Evolutionary conservation across 805 yeast species (phyloP).

Genomic region (Nakazawaea peltata): DNA sequence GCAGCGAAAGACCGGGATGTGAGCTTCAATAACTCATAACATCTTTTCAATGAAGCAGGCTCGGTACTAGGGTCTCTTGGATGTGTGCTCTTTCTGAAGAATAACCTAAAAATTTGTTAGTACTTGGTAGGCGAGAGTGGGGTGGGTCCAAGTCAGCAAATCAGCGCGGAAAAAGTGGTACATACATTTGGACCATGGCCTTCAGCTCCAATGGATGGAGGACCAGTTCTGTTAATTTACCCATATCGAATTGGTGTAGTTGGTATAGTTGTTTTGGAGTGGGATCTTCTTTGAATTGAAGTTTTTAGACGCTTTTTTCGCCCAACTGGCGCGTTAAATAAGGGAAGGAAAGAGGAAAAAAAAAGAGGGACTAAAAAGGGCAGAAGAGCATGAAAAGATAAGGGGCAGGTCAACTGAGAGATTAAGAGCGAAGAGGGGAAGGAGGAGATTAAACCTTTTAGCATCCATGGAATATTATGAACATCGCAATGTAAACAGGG

Average conservation of each 20-base stretch:
- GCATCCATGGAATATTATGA: too few relatives aligned
- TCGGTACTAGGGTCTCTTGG: conserved; percentile 36
- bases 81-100: conserved; percentile 44
- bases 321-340: too few relatives aligned
- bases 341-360: too few relatives aligned
- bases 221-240: conserved; percentile 49
- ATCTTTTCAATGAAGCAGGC: conserved; percentile 39
- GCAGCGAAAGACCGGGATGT: conserved; percentile 94
- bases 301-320: too few relatives aligned
- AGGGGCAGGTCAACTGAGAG: too few relatives aligned
- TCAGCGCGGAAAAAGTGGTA: not conserved
- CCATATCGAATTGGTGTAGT: conserved; percentile 31
- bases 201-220: conserved; percentile 66
- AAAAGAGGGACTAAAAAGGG: too few relatives aligned
- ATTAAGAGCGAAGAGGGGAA: too few relatives aligned
- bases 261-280: too few relatives aligned
- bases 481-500: too few relatives aligned
- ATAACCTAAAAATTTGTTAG: conserved; percentile 21
- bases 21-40: conserved; percentile 55
- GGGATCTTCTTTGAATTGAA: too few relatives aligned
- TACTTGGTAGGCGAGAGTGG: not conserved
- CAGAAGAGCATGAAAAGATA: too few relatives aligned
- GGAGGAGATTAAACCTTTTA: too few relatives aligned
- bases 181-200: conserved; percentile 54
- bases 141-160: not conserved